Evolutionary conservation across 2,329 filamentous ascomycete genomes (phyloP).

Genomic region (Dothistroma septosporum): DNA sequence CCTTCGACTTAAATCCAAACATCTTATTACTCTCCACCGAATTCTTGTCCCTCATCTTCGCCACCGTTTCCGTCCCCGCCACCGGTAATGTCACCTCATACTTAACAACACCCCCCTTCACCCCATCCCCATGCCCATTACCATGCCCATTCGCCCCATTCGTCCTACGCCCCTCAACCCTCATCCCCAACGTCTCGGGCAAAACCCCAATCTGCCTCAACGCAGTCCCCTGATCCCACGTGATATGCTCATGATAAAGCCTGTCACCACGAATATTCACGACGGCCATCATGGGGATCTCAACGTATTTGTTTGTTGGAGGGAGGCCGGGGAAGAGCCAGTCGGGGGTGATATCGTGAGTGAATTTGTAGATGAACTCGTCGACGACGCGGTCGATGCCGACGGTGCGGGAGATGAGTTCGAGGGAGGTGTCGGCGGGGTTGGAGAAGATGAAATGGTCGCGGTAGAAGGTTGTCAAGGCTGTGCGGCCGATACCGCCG

Average conservation of each 20-base stretch:
- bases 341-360: conserved; percentile 59
- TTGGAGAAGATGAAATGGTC: conserved; percentile 74
- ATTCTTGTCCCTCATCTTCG: conserved; percentile 51
- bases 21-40: conserved; percentile 54
- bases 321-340: conserved; percentile 67
- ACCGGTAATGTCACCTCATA: conserved; percentile 61
- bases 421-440: conserved; percentile 60
- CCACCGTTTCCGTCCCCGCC: conserved; percentile 52
- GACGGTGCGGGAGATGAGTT: conserved; percentile 67
- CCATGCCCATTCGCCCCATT: conserved; percentile 12
- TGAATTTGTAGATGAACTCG: conserved; percentile 64
- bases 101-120: conserved; percentile 36
- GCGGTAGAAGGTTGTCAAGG: conserved; percentile 64
- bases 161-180: conserved; percentile 40
- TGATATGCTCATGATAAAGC: conserved; percentile 66
- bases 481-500: conserved; percentile 63
- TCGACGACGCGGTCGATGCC: conserved; percentile 69
- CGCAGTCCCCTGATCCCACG: conserved; percentile 64
- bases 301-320: conserved; percentile 51
- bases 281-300: conserved; percentile 61
- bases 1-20: conserved; percentile 37
- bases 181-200: conserved; percentile 62
- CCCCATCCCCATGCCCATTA: conserved; percentile 12
- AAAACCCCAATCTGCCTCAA: conserved; percentile 60
- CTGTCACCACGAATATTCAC: conserved; percentile 66